Base-by-base conservation (phyloP, 1,284 basidiomycete species). In the Cystobasidiaceae sp. region DNA sequence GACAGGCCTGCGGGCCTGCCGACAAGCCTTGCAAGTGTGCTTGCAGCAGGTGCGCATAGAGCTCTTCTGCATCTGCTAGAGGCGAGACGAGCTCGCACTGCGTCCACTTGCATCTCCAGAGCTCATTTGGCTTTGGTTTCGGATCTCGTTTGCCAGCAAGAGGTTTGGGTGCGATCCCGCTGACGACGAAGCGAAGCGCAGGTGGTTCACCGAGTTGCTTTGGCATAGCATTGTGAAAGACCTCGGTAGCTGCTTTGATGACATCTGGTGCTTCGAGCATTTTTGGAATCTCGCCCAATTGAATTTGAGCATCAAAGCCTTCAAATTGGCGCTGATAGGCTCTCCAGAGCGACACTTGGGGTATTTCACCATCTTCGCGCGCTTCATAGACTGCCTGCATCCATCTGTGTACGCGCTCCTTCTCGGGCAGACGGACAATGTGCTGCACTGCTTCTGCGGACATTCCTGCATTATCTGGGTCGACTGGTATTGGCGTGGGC, bases 281-380 rank as follows among this genome's bases (percentile, higher is more conserved):
- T 7, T 82, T 81, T 64, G 82, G 69, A 80, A 81, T 0, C 82
- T 82, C 11, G 80, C 77, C 72, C 88, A 88, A 0, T 79, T 81
- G 45, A 43, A 65, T 60, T 15, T 50, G 30, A 11, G 63, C 43
- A 25, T 71, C 63, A 32, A 61, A 60, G 6, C 67, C 60, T n/a
- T 71, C 69, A 46, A 78, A 78, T 57, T 77, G 75, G 66, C 88
- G 86, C 72, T 87, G 87, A 78, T 93, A 93, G 13, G 90, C 80
- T 64, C 84, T 88, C 90, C 90, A 93, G 69, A 93, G 88, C 68
- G 89, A 88, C 58, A 92, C 89, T 77, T 93, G 90, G 0, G 90
- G 90, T 49, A 93, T 79, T 72, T 91, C 89, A 7, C 85, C 84
- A 2, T 86, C 83, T 1, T 83, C 75, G 65, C 85, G 84, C 21